Evolutionary conservation across 768 basidiomycete species (phyloP).

Genomic region (Podaxis sp.): DNA sequence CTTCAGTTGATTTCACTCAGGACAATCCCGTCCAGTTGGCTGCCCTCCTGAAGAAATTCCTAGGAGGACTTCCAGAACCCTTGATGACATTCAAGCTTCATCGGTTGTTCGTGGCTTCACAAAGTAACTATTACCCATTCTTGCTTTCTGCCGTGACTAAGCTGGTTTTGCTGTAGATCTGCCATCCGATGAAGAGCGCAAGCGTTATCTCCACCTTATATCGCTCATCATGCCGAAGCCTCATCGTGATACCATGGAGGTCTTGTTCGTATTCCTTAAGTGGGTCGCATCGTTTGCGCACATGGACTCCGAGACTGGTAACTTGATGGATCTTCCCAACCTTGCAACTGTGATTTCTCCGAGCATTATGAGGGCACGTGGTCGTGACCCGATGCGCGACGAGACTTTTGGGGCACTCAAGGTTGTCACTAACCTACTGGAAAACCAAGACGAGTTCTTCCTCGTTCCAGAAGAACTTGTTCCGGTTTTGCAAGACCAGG

Average conservation of each 20-base stretch:
- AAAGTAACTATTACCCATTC: conserved; percentile 55
- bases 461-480: conserved; percentile 91
- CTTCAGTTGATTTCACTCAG: conserved; percentile 86
- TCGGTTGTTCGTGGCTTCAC: conserved; percentile 82
- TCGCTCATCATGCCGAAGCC: conserved; percentile 86
- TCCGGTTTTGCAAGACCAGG: conserved; percentile 85
- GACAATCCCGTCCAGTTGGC: conserved; percentile 98
- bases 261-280: conserved; percentile 96
- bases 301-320: conserved; percentile 94
- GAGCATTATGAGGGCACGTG: conserved; percentile 92
- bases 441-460: conserved; percentile 95
- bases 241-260: conserved; percentile 97
- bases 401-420: conserved; percentile 90
- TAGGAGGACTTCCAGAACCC: conserved; percentile 95
- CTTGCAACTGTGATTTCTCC: conserved; percentile 97
- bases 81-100: conserved; percentile 94
- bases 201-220: conserved; percentile 81
- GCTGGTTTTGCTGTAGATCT: conserved; percentile 49
- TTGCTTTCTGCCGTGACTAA: not conserved
- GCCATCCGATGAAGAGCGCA: conserved; percentile 72
- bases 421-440: conserved; percentile 83
- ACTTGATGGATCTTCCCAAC: conserved; percentile 97
- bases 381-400: conserved; percentile 83
- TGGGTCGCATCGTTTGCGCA: conserved; percentile 99
- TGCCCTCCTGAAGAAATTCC: conserved; percentile 94